Percentiles rank a stretch among this genome's conserved stretches.
Evolutionary conservation across 2,329 filamentous ascomycete species (phyloP).

Genomic region (Colletotrichum sp.): DNA sequence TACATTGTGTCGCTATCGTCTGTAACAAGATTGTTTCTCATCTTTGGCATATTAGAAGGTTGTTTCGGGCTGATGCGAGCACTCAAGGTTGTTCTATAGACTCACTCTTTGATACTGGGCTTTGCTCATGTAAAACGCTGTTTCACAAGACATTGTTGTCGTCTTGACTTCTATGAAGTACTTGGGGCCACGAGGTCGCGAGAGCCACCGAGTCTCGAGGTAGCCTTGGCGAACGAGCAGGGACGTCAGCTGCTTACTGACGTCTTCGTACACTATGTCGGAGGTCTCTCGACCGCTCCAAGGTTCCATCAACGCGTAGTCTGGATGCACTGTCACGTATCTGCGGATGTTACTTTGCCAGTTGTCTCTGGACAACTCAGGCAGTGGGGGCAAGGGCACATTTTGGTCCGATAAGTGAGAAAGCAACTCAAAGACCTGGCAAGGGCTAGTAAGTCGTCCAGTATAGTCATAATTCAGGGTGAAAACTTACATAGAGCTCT

Average conservation of each 20-base stretch:
- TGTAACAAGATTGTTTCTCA: slow-evolving; percentile 17
- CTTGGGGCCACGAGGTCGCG: slow-evolving; percentile 30
- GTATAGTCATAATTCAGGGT: background rate
- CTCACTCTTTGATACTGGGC: slow-evolving; percentile 46
- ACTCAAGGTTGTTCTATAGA: background rate
- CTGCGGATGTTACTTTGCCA: slow-evolving; percentile 56
- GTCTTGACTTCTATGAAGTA: slow-evolving; percentile 60
- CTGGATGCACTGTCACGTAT: slow-evolving; percentile 39
- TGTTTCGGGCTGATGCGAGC: background rate
- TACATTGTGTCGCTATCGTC: slow-evolving; percentile 33
- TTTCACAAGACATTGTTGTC: slow-evolving; percentile 38
- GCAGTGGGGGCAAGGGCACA: slow-evolving; percentile 23
- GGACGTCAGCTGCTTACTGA: slow-evolving; percentile 33
- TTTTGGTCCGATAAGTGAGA: background rate
- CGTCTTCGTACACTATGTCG: slow-evolving; percentile 51
- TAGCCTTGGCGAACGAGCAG: slow-evolving; percentile 39
- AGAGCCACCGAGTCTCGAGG: slow-evolving; percentile 27
- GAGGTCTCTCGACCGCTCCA: slow-evolving; percentile 50
- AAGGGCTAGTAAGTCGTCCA: background rate
- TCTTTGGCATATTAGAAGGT: slow-evolving; percentile 21
- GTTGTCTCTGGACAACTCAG: slow-evolving; percentile 41
- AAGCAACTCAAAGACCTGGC: slow-evolving; percentile 48
- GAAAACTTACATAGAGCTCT: slow-evolving; percentile 24
- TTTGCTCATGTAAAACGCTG: slow-evolving; percentile 54
- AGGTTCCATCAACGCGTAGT: slow-evolving; percentile 41